Evolutionary conservation across 2,329 filamentous ascomycete genomes (phyloP).

Genomic region (Colletotrichum sp.): DNA sequence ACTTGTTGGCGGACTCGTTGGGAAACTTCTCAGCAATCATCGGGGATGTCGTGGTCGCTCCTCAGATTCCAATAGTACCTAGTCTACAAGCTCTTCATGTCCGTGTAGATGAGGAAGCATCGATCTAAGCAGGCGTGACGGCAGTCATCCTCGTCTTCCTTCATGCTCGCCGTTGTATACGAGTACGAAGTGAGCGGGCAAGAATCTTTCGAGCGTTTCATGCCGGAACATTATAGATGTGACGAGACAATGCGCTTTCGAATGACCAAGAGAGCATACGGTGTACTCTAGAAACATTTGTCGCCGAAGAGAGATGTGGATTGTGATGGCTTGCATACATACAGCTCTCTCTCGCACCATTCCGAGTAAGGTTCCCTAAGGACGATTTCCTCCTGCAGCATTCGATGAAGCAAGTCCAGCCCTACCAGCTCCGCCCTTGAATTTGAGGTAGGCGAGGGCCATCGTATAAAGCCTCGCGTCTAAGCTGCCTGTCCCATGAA

Average conservation of each 20-base stretch:
- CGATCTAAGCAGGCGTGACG: not conserved
- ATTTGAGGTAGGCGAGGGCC: not conserved
- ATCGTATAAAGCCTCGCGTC: not conserved
- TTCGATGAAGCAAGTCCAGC: not conserved
- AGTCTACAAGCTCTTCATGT: not conserved
- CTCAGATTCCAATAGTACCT: not conserved
- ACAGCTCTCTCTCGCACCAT: not conserved
- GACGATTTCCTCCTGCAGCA: not conserved
- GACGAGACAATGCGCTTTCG: not conserved
- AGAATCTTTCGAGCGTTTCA: not conserved
- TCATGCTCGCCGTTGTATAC: not conserved
- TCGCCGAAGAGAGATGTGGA: not conserved
- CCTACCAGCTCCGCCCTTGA: not conserved
- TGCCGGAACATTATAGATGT: not conserved
- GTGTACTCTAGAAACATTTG: not conserved
- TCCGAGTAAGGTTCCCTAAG: not conserved
- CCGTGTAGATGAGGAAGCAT: not conserved
- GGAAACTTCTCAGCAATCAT: not conserved
- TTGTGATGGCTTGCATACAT: not conserved
- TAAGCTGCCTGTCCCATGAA: not conserved
- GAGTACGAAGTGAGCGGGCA: not conserved
- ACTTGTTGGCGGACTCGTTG: not conserved
- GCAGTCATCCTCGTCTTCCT: not conserved
- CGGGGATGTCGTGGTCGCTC: not conserved
- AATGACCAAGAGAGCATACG: not conserved